Evolutionary conservation across 1,284 basidiomycete genomes (phyloP).

Genomic region (Cryptococcus floricola): DNA sequence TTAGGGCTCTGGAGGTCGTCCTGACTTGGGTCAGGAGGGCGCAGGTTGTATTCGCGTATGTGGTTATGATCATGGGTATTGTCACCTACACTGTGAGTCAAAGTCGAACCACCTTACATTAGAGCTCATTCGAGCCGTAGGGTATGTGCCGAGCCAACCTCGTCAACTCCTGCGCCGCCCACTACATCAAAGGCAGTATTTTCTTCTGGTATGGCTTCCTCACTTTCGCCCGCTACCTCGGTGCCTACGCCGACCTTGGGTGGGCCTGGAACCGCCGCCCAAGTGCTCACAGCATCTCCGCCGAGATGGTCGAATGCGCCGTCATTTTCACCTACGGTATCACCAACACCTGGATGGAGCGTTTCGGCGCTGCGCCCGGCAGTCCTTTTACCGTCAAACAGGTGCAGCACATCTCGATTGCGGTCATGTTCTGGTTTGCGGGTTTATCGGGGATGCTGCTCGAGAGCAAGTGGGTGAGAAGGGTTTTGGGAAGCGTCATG

Average conservation of each 20-base stretch:
- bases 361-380: conserved; percentile 74
- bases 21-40: conserved; percentile 36
- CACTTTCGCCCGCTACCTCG: conserved; percentile 86
- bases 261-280: conserved; percentile 85
- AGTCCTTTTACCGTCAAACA: conserved; percentile 88
- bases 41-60: conserved; percentile 40
- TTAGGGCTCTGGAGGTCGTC: conserved; percentile 20
- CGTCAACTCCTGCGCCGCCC: conserved; percentile 80
- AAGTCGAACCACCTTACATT: neutral
- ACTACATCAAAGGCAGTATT: conserved; percentile 88
- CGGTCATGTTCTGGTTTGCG: conserved; percentile 84
- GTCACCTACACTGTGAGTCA: conserved; percentile 33
- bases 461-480: conserved; percentile 69
- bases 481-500: conserved; percentile 37
- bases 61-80: conserved; percentile 33
- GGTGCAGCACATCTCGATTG: conserved; percentile 92
- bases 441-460: conserved; percentile 85
- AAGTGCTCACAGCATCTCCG: conserved; percentile 54
- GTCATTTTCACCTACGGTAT: conserved; percentile 87
- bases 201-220: conserved; percentile 89
- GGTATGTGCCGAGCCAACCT: conserved; percentile 53
- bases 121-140: conserved; percentile 6
- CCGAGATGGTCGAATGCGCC: conserved; percentile 81
- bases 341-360: conserved; percentile 96
- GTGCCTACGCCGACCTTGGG: conserved; percentile 78